A percentile compares a stretch with the other conserved stretches of the same genome.
These are phyloP conservation scores for Wickerhamomyces xylosicus DNA, from an alignment of 805 yeast genomes.

Conservation along the genomic window DNA sequence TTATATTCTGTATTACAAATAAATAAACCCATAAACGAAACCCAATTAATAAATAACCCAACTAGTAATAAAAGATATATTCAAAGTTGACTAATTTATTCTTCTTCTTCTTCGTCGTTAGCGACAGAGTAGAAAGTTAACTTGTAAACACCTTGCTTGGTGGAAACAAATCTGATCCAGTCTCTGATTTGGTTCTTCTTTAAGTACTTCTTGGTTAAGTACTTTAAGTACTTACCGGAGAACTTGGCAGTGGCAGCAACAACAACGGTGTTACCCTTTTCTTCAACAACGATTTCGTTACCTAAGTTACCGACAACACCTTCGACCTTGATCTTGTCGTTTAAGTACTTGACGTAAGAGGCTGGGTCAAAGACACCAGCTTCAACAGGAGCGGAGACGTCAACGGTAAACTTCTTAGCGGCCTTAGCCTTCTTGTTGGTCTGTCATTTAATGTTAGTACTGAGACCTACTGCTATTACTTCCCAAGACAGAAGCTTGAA, in stretches of 20 bases:
- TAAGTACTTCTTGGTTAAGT: slow-evolving; percentile 99
- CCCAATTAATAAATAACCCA: too few species aligned
- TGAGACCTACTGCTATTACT: slow-evolving; percentile 66
- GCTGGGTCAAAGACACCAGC: slow-evolving; percentile 97
- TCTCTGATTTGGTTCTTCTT: slow-evolving; percentile 99
- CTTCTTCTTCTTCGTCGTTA: slow-evolving; percentile 93
- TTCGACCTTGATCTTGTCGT: slow-evolving; percentile 99
- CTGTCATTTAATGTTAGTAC: slow-evolving; percentile 34
- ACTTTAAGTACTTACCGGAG: slow-evolving; percentile 99
- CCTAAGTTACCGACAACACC: slow-evolving; percentile 95
- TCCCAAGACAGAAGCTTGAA: neutral
- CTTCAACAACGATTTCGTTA: slow-evolving; percentile 83
- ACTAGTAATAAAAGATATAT: too few species aligned
- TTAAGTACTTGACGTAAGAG: slow-evolving; percentile 94
- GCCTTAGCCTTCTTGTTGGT: slow-evolving; percentile 74
- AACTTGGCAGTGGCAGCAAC: slow-evolving; percentile 85
- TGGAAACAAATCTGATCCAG: slow-evolving; percentile 98
- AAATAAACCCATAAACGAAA: too few species aligned
- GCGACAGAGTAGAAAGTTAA: slow-evolving; percentile 99
- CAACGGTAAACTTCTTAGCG: slow-evolving; percentile 88
- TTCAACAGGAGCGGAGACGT: slow-evolving; percentile 94
- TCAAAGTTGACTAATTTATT: slow-evolving; percentile 36
- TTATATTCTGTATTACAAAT: too few species aligned
- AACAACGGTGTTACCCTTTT: slow-evolving; percentile 83
- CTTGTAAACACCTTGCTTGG: slow-evolving; percentile 91